Base-by-base conservation (phyloP, 441 rosid species). In the Hura crepitans region DNA sequence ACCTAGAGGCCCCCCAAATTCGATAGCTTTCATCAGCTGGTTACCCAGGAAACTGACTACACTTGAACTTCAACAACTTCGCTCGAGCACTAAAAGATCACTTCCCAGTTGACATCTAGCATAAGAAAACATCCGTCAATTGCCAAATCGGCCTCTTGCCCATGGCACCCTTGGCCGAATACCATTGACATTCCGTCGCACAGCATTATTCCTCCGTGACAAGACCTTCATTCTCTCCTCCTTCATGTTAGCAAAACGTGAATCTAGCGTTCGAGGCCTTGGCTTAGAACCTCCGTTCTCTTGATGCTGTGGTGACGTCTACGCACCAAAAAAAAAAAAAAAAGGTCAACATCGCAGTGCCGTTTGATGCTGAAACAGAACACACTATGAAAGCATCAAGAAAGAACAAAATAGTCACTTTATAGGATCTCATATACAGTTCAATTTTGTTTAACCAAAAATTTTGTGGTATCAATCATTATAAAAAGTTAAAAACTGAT, bases 261-360 rank as follows among this genome's bases (percentile, higher is more conserved):
- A 91, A 74, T 93, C 98, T 74, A 93, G 82, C 22, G 98, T 91
- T 75, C 85, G 82, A 60, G 93, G 85, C 86, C 81, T 83, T 75
- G 83, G 88, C 59, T 72, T 83, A 23, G 81, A 61, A 45, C 72
- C 79, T 35, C 65, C 82, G 69, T 81, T 83, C 51, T 74, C 81
- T 71, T 77, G 85, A 9, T 69, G 79, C 25, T 73, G 77, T 31
- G 58, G 67, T 68, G 66, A 68, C 15, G 70, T 68, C 85, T 85
- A 74, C 77, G 73, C 46, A 47, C n/a, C n/a, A n/a, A n/a, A n/a
- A 23, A n/a, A 25, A 62, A 74, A 31, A 14, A 50, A 51, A 39
- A 2, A 11, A 65, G 6, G 43, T 58, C 49, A 65, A 15, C 17
- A 28, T 45, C 28, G 28, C 33, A 25, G 6, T 25, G 18, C 43